Evolutionary conservation across 768 basidiomycete species (phyloP), one percentile per base, ranked within the genome.

Genomic region (Strobilomyces dryophilus): DNA sequence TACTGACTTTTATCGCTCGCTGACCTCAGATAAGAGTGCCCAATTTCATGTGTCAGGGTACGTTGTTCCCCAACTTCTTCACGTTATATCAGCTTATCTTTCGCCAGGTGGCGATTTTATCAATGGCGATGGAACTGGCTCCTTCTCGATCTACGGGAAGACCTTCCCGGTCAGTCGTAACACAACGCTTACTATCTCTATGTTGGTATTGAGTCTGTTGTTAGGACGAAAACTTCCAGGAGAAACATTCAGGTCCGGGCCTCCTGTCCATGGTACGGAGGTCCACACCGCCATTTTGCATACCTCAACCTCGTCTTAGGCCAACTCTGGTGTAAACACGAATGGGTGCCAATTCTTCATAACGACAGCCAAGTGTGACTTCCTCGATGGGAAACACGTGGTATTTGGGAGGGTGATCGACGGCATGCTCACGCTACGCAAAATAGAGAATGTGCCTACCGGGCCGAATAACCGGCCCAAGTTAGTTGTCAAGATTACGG

Each of bases 311-410:
- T 54, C 40, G 2, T 50, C 21, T 21, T 61, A 95, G 93, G 95
- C 95, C 0, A 98, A 98, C 72, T 97, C 95, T 0, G 95, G 95
- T 6, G 81, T 89, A 3, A 87, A 92, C 64, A 95, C 93, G 14
- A 98, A 98, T 58, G 95, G 95, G 3, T 95, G 92, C 69, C 93
- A 92, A 83, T 99, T 98, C 76, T 99, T 99, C 78, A 86, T 99
- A 66, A 99, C 97, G 0, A 94, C 92, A 2, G 91, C 84, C 9
- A 88, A 90, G 60, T 95, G 95, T 58, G 92, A 95, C 56, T 98
- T 98, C 71, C 81, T 99, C 41, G 95, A 99, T 66, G 91, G 84
- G 59, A 92, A 95, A 69, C 93, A 95, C 66, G 88, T 94, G 60
- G 92, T 95, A 2, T 97, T 97, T 62, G 93, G 93, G 7, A 85